These are phyloP conservation scores for Citrus trifoliata DNA, from an alignment of 345 rosid genomes.

Conservation along the genomic window DNA sequence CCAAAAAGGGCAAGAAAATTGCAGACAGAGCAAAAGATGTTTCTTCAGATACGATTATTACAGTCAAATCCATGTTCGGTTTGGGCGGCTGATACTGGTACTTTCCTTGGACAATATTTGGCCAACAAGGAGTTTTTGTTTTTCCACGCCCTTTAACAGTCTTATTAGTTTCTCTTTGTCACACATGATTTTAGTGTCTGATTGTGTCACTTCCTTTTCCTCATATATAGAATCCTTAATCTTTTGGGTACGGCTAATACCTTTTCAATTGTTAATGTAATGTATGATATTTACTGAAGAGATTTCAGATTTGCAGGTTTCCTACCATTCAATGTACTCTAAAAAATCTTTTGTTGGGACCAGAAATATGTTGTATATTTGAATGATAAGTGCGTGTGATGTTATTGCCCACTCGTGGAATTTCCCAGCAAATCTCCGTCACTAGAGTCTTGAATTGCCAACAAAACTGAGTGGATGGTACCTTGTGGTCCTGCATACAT, in stretches of 20 bases:
- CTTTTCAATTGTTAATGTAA: background rate
- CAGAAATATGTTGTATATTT: background rate
- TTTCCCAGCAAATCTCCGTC: background rate
- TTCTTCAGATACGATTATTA: background rate
- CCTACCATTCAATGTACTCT: background rate
- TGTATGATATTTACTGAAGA: background rate
- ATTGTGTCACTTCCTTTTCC: background rate
- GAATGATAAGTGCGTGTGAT: background rate
- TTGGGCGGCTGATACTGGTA: background rate
- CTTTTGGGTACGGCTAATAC: background rate
- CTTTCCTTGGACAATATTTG: constrained; percentile 13
- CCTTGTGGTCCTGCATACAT: background rate
- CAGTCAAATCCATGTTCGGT: background rate
- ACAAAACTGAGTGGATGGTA: constrained; percentile 2
- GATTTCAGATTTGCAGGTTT: background rate
- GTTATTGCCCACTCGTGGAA: background rate
- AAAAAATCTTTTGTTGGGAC: too few relatives aligned
- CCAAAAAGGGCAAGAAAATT: background rate
- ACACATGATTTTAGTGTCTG: constrained; percentile 1
- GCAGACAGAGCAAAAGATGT: background rate
- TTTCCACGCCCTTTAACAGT: too few relatives aligned
- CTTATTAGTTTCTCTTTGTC: background rate
- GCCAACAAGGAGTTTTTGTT: constrained; percentile 5
- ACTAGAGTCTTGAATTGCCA: background rate
- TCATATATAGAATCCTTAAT: background rate